phyloP scores from a whole-genome alignment of 768 basidiomycete genomes.

The Neoboletus subvelutipes region DNA sequence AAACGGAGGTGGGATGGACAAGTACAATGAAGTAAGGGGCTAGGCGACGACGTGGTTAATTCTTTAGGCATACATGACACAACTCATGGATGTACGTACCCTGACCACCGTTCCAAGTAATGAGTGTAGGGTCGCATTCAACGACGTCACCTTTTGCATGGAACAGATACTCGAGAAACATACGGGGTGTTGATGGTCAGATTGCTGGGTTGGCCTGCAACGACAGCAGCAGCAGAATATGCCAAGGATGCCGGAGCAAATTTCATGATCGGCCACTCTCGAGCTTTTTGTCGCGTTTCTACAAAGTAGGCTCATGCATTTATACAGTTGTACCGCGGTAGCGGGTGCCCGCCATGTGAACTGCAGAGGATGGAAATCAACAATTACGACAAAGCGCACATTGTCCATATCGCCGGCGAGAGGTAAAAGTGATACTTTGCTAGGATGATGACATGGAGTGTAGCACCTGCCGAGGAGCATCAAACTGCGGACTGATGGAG shows the following conservation, averaged over 20 bases:
- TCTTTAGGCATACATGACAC: too few relatives aligned
- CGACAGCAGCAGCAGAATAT: background rate
- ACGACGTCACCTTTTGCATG: background rate
- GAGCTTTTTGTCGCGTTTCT: background rate
- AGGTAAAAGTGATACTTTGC: background rate
- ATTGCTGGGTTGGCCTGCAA: background rate
- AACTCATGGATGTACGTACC: background rate
- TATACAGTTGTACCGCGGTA: background rate
- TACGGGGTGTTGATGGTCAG: background rate
- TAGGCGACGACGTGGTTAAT: background rate
- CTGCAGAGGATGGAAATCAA: background rate
- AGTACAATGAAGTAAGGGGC: conserved; percentile 57
- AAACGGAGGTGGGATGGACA: conserved; percentile 7
- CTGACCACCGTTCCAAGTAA: conserved; percentile 1
- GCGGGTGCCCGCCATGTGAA: background rate
- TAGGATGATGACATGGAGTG: background rate
- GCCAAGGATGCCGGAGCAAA: background rate
- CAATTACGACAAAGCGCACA: background rate
- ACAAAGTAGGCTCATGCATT: background rate
- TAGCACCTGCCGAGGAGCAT: background rate
- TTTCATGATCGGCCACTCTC: background rate
- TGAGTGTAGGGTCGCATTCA: background rate
- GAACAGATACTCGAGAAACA: background rate
- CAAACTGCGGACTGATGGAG: background rate
- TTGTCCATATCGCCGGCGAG: background rate